Evolutionary conservation across 2,329 filamentous ascomycete species (phyloP), one percentile per base, ranked within the genome.

Genomic region (Rachicladosporium sp.): DNA sequence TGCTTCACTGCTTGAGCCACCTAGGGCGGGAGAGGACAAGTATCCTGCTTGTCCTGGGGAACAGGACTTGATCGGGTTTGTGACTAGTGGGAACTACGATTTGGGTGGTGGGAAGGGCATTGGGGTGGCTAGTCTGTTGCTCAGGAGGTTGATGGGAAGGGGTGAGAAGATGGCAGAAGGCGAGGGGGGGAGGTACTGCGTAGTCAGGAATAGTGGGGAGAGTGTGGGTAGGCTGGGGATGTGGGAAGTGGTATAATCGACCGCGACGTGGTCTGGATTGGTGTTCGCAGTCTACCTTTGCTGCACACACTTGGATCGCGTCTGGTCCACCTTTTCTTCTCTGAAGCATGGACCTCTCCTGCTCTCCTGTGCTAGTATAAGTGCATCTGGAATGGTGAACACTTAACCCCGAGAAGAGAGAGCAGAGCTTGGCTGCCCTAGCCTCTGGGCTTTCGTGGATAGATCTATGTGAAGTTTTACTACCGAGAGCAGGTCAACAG

Each of bases 11-110:
- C 53, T 45, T 56, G 70, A 61, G 55, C 55, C 65, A n/a, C 66
- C 67, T 4, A 35, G 36, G n/a, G 51, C 46, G 0, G 53, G 52
- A 6, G 50, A 53, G 12, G 46, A 48, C 0, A 56, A 61, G 0
- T 76, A 84, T 49, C 80, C 80, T 1, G 55, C 77, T 0, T 76
- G 87, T n/a, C 89, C 89, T 0, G 68, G 70, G 8, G 77, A 78
- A 45, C 68, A 73, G 15, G 83, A 95, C 56, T 68, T 96, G 9
- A 74, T 96, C 37, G 91, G 91, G 0, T 98, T 93, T 57, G 79
- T 95, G 15, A 95, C 87, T 2, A 82, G 81, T 1, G 91, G 89
- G 0, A 80, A 83, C 37, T 94, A 81, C 57, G 87, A 81, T 52
- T 71, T 96, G 2, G 74, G 76, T 2, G 76, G 82, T 47, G 91